Percentiles rank a stretch among this genome's conserved stretches.
phyloP scores from a whole-genome alignment of 345 rosid genomes.

The Diplotaxis tenuifolia region DNA sequence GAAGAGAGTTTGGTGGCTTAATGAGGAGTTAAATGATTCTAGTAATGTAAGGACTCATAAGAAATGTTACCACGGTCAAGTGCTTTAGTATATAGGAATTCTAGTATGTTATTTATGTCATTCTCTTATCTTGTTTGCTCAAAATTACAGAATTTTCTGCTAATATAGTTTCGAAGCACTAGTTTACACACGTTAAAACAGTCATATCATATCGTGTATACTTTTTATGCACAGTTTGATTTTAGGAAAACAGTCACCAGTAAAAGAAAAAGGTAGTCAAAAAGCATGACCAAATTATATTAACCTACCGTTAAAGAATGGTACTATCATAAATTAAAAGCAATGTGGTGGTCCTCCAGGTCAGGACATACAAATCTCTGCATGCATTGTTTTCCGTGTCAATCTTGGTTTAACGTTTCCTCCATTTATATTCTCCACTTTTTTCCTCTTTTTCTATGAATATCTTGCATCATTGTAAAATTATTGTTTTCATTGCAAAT shows the following conservation, averaged over 20 bases:
- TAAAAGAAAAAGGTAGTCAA: constrained; percentile 19
- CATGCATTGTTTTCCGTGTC: constrained; percentile 37
- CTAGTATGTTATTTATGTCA: neutral
- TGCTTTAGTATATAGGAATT: neutral
- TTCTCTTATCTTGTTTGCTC: neutral
- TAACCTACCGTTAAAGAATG: constrained; percentile 17
- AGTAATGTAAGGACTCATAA: neutral
- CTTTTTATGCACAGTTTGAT: neutral
- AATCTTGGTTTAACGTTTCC: constrained; percentile 31
- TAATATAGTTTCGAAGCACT: neutral
- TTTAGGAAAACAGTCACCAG: neutral
- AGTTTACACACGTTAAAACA: neutral
- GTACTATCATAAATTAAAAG: constrained; percentile 12
- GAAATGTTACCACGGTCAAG: neutral
- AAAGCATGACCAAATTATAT: constrained; percentile 31
- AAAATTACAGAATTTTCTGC: neutral
- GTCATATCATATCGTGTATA: neutral
- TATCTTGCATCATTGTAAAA: constrained; percentile 7
- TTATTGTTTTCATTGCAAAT: constrained; percentile 4
- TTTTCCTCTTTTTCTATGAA: neutral
- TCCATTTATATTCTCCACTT: constrained; percentile 23
- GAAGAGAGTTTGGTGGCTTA: neutral
- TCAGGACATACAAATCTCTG: constrained; percentile 5
- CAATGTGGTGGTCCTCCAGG: neutral
- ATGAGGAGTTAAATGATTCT: neutral